Evolutionary conservation across 331 rosid genomes (phyloP), one percentile per base, ranked within the genome.

Genomic region (Pyracantha coccinea): DNA sequence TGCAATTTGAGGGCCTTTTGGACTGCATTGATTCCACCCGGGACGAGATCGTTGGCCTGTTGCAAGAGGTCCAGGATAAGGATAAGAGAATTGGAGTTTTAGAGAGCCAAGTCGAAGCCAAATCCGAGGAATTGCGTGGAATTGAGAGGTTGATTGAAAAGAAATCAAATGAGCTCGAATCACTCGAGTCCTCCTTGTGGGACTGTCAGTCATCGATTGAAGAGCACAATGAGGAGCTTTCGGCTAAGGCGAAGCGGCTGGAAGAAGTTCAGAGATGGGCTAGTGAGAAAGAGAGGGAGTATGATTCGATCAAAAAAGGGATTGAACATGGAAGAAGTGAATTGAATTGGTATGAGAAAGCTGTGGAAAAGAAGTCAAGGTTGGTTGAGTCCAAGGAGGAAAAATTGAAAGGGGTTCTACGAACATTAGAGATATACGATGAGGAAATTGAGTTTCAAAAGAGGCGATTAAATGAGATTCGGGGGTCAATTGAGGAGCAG

Each of bases 1-100:
- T 84, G 2, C 87, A 78, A 31, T 85, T 87, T 87, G 76, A 83
- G 50, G 89, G 83, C 38, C 74, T 87, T 52, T 81, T 81, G 57
- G 77, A 78, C 38, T 83, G 79, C 65, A 79, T 85, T n/a, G 84
- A 85, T 50, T 73, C 78, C 7, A 52, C 41, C 11, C 74, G 77
- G 12, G 76, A 76, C 7, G 17, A 61, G 55, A 72, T 85, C 4
- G 60, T 23, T 6, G 38, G 20, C 19, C 64, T 58, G 19, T 53
- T 58, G 5, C 67, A 60, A 17, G 83, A 44, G 33, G 67, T 85
- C 4, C 52, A 58, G 21, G 73, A 23, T 24, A 80, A 83, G 11
- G 83, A 55, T 54, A 77, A 76, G 28, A 65, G 21, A 21, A 57
- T 23, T 24, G 62, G 16, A 2, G 62, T 20, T 24, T 4, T 57